Evolutionary conservation across 305 asterid genomes (phyloP), one percentile per base, ranked within the genome.

Genomic region (Nicotiana rustica): DNA sequence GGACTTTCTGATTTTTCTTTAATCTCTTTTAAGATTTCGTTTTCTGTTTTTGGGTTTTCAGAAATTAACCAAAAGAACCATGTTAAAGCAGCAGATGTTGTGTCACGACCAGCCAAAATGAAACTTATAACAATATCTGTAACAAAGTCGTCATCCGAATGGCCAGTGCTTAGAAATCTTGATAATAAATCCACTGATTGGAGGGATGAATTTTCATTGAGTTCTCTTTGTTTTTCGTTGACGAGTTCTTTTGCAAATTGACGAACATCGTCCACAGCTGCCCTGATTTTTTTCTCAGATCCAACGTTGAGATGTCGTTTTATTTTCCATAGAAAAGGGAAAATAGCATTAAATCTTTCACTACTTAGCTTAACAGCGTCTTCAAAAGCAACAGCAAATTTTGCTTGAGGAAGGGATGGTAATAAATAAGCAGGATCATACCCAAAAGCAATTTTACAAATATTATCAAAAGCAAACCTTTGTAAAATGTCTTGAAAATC

Each of bases 11-110:
- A 84, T 3, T 71, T 81, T 3, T 71, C 85, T 0, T 10, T 33
- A 5, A 86, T 88, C 66, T 93, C 95, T 13, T 12, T 17, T 14
- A 91, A 4, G 15, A 93, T 83, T 64, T 82, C 85, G 2, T 18
- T 55, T 77, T 90, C 94, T 4, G 85, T 92, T 5, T 65, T 77
- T 13, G 90, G 94, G 8, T 89, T 52, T 2, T 79, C 21, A 3
- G 66, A 81, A 7, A 90, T 12, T 69, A 89, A 56, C 92, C 92
- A 91, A 84, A 91, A 91, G 13, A 90, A 92, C 97, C 97, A 93
- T 7, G 96, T 90, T 80, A 93, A 36, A 14, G 97, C 93, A 0
- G 95, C 92, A 5, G 95, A 90, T 0, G 93, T 82, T 0, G 94
- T 86, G 85, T 91, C 95, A 7, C 93, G 87, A 0, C 96, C 96